Evolutionary conservation across 192 early-diverging fungal genomes (phyloP).

Genomic region (Podila horticola): DNA sequence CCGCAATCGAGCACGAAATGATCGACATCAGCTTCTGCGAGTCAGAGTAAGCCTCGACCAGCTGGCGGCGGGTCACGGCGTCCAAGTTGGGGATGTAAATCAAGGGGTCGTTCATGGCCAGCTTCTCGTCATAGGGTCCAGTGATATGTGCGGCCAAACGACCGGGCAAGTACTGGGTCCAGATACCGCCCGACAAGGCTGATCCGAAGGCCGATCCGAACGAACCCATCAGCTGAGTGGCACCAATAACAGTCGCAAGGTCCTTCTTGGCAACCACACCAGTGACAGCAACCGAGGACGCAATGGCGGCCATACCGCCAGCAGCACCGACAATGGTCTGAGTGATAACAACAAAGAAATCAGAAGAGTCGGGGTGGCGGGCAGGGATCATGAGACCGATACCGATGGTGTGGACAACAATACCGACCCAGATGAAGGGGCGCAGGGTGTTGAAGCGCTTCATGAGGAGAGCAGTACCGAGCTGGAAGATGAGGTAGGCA

Average conservation of each 20-base stretch:
- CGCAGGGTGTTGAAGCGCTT: slow-evolving; percentile 32
- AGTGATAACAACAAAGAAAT: slow-evolving; percentile 37
- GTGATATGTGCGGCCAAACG: slow-evolving; percentile 25
- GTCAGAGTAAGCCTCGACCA: slow-evolving; percentile 30
- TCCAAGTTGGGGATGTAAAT: slow-evolving; percentile 19
- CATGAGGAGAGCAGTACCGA: slow-evolving; percentile 25
- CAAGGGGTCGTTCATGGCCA: slow-evolving; percentile 13
- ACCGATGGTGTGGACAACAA: slow-evolving; percentile 38
- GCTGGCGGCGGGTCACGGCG: slow-evolving; percentile 15
- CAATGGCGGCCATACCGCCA: slow-evolving; percentile 48
- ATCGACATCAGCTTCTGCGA: slow-evolving; percentile 48
- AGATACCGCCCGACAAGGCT: slow-evolving; percentile 44
- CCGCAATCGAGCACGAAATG: slow-evolving; percentile 27
- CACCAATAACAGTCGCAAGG: slow-evolving; percentile 32
- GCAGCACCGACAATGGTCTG: slow-evolving; percentile 52
- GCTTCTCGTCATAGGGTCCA: slow-evolving; percentile 35
- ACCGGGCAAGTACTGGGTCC: slow-evolving; percentile 42
- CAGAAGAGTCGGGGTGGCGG: slow-evolving; percentile 23
- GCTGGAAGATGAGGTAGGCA: slow-evolving; percentile 36
- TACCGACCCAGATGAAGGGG: slow-evolving; percentile 45
- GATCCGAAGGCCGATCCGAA: slow-evolving; percentile 39
- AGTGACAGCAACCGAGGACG: slow-evolving; percentile 28
- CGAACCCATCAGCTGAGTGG: slow-evolving; percentile 34
- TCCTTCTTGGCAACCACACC: slow-evolving; percentile 36
- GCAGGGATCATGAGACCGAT: slow-evolving; percentile 47